Conservation (phyloP, 805 yeast species). For the Jamesozyma gamospora region DNA sequence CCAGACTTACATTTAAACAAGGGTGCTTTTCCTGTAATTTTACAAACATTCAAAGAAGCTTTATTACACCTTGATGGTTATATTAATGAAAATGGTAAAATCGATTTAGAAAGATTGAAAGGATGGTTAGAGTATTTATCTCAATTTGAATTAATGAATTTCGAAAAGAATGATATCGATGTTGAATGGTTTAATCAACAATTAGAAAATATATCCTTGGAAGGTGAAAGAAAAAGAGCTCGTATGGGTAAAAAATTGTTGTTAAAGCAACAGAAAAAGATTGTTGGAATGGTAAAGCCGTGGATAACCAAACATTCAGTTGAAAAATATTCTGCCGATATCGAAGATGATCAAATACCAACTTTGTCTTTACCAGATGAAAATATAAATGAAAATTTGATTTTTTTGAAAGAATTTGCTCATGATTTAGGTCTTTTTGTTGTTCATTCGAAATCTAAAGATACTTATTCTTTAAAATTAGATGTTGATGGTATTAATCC, state of each 20-base stretch:
- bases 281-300: conserved; percentile 48
- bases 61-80: conserved; percentile 71
- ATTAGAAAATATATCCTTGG: conserved; percentile 64
- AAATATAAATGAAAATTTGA: conserved; percentile 35
- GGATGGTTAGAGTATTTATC: conserved; percentile 69
- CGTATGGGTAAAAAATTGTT: conserved; percentile 55
- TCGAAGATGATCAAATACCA: conserved; percentile 41
- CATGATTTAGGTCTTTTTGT: conserved; percentile 57
- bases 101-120: conserved; percentile 62
- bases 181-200: conserved; percentile 86
- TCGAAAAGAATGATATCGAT: conserved; percentile 75
- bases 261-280: conserved; percentile 62
- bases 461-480: conserved; percentile 47
- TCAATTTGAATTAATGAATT: conserved; percentile 73
- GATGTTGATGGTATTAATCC: conserved; percentile 71
- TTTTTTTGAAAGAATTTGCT: conserved; percentile 54
- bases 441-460: conserved; percentile 50
- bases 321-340: conserved; percentile 25
- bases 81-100: conserved; percentile 70
- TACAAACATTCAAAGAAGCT: conserved; percentile 79
- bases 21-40: conserved; percentile 90
- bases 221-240: conserved; percentile 60
- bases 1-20: conserved; percentile 90
- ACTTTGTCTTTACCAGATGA: conserved; percentile 28
- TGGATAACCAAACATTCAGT: conserved; percentile 35